A percentile compares a stretch with the other conserved stretches of the same genome.
These are phyloP conservation scores for Schizophyllum commune DNA, from an alignment of 1,284 basidiomycete genomes.

Conservation along the genomic window DNA sequence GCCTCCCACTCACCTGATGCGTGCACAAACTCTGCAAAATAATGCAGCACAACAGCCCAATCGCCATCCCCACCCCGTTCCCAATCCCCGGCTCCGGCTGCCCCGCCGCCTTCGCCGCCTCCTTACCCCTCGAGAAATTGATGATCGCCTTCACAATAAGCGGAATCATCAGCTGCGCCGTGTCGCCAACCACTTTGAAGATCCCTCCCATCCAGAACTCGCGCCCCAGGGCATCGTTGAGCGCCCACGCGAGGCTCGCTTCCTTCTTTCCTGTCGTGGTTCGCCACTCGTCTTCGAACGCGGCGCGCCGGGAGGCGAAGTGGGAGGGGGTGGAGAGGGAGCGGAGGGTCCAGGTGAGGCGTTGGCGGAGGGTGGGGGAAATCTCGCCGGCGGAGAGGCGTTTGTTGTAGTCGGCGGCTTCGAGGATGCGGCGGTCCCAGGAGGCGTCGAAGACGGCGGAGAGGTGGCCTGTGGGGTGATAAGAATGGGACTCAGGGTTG, in stretches of 20 bases:
- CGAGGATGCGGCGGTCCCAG: slow-evolving; percentile 37
- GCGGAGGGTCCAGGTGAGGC: slow-evolving; percentile 38
- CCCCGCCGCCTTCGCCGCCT: slow-evolving; percentile 25
- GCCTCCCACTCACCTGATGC: slow-evolving; percentile 56
- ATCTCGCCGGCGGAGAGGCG: slow-evolving; percentile 41
- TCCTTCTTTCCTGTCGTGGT: slow-evolving; percentile 37
- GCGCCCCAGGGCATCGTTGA: slow-evolving; percentile 65
- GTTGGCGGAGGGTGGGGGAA: slow-evolving; percentile 24
- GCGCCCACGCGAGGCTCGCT: slow-evolving; percentile 55
- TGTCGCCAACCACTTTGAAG: slow-evolving; percentile 53
- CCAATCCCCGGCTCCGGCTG: slow-evolving; percentile 43
- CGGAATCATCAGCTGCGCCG: slow-evolving; percentile 56
- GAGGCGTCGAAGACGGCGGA: slow-evolving; percentile 41
- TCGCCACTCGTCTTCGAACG: slow-evolving; percentile 42
- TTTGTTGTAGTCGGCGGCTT: slow-evolving; percentile 48
- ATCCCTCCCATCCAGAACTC: slow-evolving; percentile 65
- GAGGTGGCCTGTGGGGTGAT: slow-evolving; percentile 19
- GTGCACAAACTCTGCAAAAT: slow-evolving; percentile 50
- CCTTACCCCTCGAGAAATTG: slow-evolving; percentile 51
- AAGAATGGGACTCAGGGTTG: too few relatives aligned
- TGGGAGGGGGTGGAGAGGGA: slow-evolving; percentile 19
- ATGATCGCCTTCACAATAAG: slow-evolving; percentile 64
- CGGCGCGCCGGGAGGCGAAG: slow-evolving; percentile 23
- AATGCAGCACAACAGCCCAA: slow-evolving; percentile 62
- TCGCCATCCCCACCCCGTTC: slow-evolving; percentile 61